Conservation (phyloP, 345 rosid species). For the Lepidium africanum region DNA sequence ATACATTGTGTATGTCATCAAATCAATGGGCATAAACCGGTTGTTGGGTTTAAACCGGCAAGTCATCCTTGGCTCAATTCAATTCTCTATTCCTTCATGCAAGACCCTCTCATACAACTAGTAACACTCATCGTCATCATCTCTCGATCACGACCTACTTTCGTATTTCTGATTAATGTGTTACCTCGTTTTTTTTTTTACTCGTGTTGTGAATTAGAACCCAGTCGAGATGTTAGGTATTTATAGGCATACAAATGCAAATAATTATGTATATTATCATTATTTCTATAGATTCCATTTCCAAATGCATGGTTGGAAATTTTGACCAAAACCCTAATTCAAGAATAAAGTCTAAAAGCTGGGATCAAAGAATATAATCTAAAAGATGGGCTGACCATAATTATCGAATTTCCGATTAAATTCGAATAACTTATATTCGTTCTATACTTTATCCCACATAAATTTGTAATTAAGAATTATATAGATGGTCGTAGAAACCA, state of each 20-base stretch:
- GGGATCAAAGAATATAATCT: conserved; percentile 15
- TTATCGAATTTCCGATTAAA: not conserved
- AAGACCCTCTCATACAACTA: conserved; percentile 22
- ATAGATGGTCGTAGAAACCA: conserved; percentile 5
- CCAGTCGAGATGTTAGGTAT: not conserved
- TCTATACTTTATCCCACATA: not conserved
- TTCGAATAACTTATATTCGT: conserved; percentile 1
- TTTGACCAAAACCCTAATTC: conserved; percentile 21
- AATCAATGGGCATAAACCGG: not conserved
- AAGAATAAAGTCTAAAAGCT: not conserved
- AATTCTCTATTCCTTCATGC: conserved; percentile 28
- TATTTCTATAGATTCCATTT: not conserved
- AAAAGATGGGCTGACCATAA: conserved; percentile 9
- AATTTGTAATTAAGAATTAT: not conserved
- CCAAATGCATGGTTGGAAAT: conserved; percentile 8
- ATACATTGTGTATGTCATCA: not conserved
- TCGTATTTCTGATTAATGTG: not conserved
- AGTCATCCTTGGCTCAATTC: conserved; percentile 44
- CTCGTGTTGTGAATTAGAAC: conserved; percentile 7
- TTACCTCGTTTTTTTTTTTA: not conserved
- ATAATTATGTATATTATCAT: not conserved
- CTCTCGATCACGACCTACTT: not conserved
- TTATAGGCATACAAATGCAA: conserved; percentile 3
- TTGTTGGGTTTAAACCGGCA: conserved; percentile 21
- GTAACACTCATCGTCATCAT: not conserved